Evolutionary conservation across 2,329 filamentous ascomycete genomes (phyloP).

Genomic region (Aspergillus quadricinctus): DNA sequence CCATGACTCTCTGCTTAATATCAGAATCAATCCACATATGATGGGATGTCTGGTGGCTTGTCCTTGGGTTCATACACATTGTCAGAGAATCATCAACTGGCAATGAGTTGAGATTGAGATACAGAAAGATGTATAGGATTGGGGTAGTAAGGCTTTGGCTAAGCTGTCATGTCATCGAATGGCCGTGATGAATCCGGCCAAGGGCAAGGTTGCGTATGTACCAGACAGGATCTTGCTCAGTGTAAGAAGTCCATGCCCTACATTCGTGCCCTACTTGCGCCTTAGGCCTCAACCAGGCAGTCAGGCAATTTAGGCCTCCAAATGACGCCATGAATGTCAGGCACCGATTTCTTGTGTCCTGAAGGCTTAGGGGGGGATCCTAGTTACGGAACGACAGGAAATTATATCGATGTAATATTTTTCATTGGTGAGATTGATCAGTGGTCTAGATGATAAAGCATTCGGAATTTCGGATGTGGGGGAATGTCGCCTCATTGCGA

Average conservation of each 20-base stretch:
- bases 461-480: neutral
- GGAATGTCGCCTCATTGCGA: neutral
- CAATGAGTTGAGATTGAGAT: too few species aligned
- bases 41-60: too few species aligned
- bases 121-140: too few species aligned
- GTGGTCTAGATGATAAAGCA: neutral
- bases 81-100: too few species aligned
- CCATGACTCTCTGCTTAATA: too few species aligned
- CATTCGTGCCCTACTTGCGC: neutral
- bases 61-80: too few species aligned
- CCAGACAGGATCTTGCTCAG: neutral
- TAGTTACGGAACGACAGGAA: neutral
- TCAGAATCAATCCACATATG: too few species aligned
- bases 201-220: neutral
- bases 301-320: neutral
- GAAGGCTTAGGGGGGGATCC: neutral
- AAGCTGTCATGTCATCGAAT: too few species aligned
- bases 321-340: neutral
- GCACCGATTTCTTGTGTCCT: neutral
- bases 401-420: neutral
- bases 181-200: neutral
- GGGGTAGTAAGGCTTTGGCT: too few species aligned
- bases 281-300: neutral
- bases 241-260: neutral
- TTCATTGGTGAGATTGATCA: neutral